Evolutionary conservation across 257 asterid species (phyloP), one percentile per base, ranked within the genome.

Genomic region (Cynanchum wilfordii): DNA sequence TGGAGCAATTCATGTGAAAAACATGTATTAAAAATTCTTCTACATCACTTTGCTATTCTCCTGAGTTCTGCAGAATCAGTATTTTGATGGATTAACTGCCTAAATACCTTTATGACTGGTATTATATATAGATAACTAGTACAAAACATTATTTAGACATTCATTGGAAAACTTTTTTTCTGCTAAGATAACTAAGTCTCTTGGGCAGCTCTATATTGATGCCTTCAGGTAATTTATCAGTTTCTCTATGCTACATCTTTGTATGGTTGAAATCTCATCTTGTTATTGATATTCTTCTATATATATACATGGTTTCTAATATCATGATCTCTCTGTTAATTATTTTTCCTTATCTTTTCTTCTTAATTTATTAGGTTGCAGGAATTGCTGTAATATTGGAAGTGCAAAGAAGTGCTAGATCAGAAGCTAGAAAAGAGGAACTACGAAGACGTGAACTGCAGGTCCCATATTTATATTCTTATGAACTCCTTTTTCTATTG

Each of bases 401-500:
- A 86, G 93, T 88, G 81, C 96, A 91, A 88, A 85, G 95, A 78
- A 88, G 79, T 78, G 78, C 97, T 72, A 84, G 86, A 82, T 80
- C 97, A 71, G 97, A 91, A 87, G 95, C 97, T 80, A 84, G 89
- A 83, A 91, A 91, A 84, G 97, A 91, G 88, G 96, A 79, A 72
- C 59, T 72, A 29, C 93, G 90, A 27, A 84, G 66, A 79, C 88
- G 80, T 59, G 95, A 89, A 75, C 27, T 91, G 55, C 87, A 89
- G 97, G 97, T 89, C 64, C 73, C 73, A 33, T 75, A 47, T 59
- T 30, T 51, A 64, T 73, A 58, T 52, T 17, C 67, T 30, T 16
- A 15, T 7, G 30, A 7, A 17, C 47, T 63, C 38, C 3, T 17
- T 33, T 33, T 30, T 5, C 16, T 17, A 25, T 1, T 50, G n/a